Percentiles rank a stretch among this genome's conserved stretches.
These are phyloP conservation scores for Beauveria pseudobassiana DNA, from an alignment of 2,329 filamentous ascomycete species.

Conservation along the genomic window DNA sequence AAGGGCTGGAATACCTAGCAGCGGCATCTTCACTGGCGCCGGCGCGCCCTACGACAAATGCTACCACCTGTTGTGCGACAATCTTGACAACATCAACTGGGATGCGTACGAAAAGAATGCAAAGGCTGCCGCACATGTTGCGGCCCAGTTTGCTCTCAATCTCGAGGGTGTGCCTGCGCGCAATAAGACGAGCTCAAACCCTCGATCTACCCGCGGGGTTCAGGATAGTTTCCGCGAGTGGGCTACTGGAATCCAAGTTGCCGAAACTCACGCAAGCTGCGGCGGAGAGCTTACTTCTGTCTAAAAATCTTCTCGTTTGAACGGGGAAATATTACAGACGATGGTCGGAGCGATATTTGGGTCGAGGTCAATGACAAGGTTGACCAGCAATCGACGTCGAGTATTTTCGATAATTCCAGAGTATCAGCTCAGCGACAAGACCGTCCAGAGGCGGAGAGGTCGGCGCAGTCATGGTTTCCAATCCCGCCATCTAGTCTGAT, in stretches of 20 bases:
- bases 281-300: conserved; percentile 17
- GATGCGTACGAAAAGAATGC: conserved; percentile 31
- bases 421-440: too few species aligned
- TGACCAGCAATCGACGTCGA: background rate
- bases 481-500: too few species aligned
- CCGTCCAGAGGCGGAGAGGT: too few species aligned
- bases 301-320: background rate
- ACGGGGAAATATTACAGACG: background rate
- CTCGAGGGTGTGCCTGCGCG: conserved; percentile 27
- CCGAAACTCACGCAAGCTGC: conserved; percentile 23
- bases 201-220: conserved; percentile 19
- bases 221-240: conserved; percentile 20
- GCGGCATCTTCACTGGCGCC: conserved; percentile 34
- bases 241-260: conserved; percentile 18
- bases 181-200: conserved; percentile 22
- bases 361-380: background rate
- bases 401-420: background rate
- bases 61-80: conserved; percentile 35
- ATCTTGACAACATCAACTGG: conserved; percentile 33
- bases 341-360: background rate
- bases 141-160: conserved; percentile 33
- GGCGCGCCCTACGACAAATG: conserved; percentile 27
- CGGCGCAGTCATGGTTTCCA: too few species aligned
- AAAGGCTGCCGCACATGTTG: conserved; percentile 41
- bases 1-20: conserved; percentile 31